Base-by-base conservation (phyloP, 495 filamentous ascomycete genomes). In the Lasiosphaeria miniovina region DNA sequence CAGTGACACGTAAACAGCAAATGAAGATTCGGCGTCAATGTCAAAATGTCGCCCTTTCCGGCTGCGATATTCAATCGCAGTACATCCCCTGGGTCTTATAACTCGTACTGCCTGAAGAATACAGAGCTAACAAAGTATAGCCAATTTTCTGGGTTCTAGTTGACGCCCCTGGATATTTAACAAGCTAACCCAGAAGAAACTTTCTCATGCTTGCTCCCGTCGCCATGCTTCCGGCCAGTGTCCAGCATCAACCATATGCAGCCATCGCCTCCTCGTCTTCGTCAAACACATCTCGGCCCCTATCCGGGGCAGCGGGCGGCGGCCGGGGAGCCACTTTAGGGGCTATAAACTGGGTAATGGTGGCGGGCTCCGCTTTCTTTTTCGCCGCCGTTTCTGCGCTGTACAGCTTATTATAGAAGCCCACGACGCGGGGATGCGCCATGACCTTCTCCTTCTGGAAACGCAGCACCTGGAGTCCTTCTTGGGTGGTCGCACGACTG, bases 391-490 rank as follows among this genome's bases (percentile, higher is more conserved):
- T 64, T 48, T 84, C 80, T 11, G 74, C 86, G 64, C 74, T 86
- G 61, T 89, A 87, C 38, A 98, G 77, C 58, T 88, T 86, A 55
- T 83, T 79, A 71, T 98, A 98, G 71, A 98, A 98, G 3, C 77
- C 80, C 15, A 87, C 80, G 11, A 98, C 94, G 62, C 83, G 86
- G 2, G 93, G 87, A 67, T 98, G 95, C 12, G 94, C 94, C 86
- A 96, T 91, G 24, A 98, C 93, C 76, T 95, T 96, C 45, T 75
- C 82, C 64, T 91, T 89, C 61, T 96, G 89, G 65, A 98, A 98
- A 41, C 90, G 80, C 35, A 90, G 76, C 8, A 98, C 93, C 68
- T 97, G 92, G 31, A 98, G 78, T 6, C 94, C 94, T 24, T 86
- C 83, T 72, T 96, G 90, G 57, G 81, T 88, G 9, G 91, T 95